These are phyloP conservation scores for Mesostigma viride DNA, from an alignment of 139 green algal genomes.

Conservation along the genomic window DNA sequence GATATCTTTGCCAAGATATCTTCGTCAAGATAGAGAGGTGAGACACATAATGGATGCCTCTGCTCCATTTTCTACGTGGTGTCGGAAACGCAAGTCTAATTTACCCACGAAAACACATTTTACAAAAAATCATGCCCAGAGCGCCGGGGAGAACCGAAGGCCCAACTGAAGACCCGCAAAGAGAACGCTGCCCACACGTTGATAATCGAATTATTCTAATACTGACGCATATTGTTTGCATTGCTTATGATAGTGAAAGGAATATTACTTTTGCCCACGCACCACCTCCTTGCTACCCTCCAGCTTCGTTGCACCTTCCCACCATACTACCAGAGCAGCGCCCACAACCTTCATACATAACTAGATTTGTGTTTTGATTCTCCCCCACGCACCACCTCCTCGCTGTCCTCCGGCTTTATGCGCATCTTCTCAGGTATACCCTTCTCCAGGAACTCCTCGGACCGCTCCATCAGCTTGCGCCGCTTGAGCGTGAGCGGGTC, in stretches of 20 bases:
- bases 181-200: too few species aligned
- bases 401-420: slow-evolving; percentile 28
- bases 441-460: slow-evolving; percentile 8
- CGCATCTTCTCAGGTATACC: slow-evolving; percentile 17
- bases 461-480: too few species aligned
- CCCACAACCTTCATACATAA: too few species aligned
- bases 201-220: neutral
- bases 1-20: neutral
- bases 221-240: neutral
- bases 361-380: too few species aligned
- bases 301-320: neutral
- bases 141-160: too few species aligned
- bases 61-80: too few species aligned
- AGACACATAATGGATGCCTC: neutral
- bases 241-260: neutral
- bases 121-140: too few species aligned
- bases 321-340: neutral
- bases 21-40: neutral
- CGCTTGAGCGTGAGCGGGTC: too few species aligned
- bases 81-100: too few species aligned
- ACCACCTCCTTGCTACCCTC: neutral
- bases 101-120: too few species aligned
- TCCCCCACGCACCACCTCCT: slow-evolving; percentile 31
- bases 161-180: too few species aligned
- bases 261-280: neutral